Evolutionary conservation across 2,329 filamentous ascomycete species (phyloP), one percentile per base, ranked within the genome.

Genomic region (Fusarium decemcellulare): DNA sequence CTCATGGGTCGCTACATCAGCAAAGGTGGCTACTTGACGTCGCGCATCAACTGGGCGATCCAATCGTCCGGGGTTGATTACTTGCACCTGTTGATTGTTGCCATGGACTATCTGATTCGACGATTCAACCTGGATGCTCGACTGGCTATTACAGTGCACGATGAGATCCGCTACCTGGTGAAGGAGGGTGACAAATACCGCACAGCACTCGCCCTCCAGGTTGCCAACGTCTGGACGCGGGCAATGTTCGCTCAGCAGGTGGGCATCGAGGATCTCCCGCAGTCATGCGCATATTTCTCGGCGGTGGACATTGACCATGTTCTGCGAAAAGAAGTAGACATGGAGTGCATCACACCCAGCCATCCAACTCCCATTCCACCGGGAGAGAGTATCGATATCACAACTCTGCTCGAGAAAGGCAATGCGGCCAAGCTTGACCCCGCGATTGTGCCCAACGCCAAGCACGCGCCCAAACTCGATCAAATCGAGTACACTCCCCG

Each of bases 241-340:
- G 95, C 95, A 68, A 98, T 99, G 93, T 99, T 99, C 79, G 90
- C 93, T 1, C 94, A 99, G 80, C 96, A 99, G 81, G 93, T 98
- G 76, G 96, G 96, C 63, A 99, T 99, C 74, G 86, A 97, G 69
- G 96, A 99, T 76, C 87, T 99, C 10, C 96, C 97, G 1, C 96
- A 98, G 76, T 91, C 92, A 0, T 98, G 95, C 75, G 96, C 96
- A 9, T 99, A 94, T 81, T 99, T 99, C 81, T 97, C 93, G 1
- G 95, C 96, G 5, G 90, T 99, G 7, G 96, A 99, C 76, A 93
- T 99, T 70, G 96, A 99, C 76, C 91, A 94, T 73, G 95, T 99
- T 4, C 85, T 99, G n/a, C 89, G 96, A 54, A 99, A 99, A 78
- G 96, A 99, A 80, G 97, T 99, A 5, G 92, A 99, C 78, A 97